These are phyloP conservation scores for Choiromyces venosus DNA, from an alignment of 495 filamentous ascomycete species.

Conservation along the genomic window DNA sequence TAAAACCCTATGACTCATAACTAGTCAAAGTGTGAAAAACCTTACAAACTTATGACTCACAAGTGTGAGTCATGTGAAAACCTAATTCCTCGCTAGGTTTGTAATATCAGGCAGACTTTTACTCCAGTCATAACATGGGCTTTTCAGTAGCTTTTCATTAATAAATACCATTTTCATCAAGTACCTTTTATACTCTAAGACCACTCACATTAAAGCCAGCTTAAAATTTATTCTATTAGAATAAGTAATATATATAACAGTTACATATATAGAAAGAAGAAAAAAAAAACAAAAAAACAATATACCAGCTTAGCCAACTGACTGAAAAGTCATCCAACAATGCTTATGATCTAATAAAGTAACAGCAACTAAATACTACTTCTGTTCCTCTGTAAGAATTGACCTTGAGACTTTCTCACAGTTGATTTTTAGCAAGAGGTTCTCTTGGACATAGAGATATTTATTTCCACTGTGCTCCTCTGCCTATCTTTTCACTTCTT, in stretches of 20 bases:
- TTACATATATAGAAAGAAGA: no score
- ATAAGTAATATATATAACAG: no score
- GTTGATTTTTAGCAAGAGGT: not conserved
- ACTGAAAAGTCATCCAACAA: not conserved
- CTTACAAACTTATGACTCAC: no score
- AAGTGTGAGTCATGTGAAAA: no score
- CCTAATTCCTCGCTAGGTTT: no score
- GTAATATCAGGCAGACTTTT: no score
- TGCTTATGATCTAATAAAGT: constrained; percentile 2
- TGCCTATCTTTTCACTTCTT: constrained; percentile 9
- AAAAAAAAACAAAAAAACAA: no score
- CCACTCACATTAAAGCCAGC: constrained; percentile 1
- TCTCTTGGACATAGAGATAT: constrained; percentile 2
- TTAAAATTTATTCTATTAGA: constrained; percentile 1
- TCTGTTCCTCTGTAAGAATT: not conserved
- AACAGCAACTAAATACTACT: not conserved
- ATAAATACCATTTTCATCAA: not conserved
- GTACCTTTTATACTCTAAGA: not conserved
- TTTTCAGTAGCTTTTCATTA: no score
- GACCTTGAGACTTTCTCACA: not conserved
- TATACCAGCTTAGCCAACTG: no score
- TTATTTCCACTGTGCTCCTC: not conserved
- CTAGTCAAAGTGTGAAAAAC: no score
- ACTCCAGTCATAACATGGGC: no score
- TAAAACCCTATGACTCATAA: no score